Evolutionary conservation across 176 grass and related monocot species (phyloP).

Genomic region (Puya raimondii): DNA sequence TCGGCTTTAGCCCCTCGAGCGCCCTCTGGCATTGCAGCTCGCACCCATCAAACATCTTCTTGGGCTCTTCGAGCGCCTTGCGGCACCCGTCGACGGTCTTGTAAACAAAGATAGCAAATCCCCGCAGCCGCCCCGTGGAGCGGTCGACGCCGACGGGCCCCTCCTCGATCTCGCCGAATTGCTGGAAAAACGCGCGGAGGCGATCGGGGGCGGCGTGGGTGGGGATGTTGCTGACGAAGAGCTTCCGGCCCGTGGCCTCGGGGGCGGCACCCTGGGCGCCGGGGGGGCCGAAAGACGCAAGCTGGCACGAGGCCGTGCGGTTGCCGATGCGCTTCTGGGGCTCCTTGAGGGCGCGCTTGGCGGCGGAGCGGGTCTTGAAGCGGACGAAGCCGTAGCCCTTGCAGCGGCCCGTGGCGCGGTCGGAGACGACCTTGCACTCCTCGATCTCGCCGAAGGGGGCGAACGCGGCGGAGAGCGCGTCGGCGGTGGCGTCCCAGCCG

Average conservation of each 20-base stretch:
- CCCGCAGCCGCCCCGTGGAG: slow-evolving; percentile 20
- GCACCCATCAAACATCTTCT: slow-evolving; percentile 42
- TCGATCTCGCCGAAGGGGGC: slow-evolving; percentile 39
- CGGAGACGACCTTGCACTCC: slow-evolving; percentile 37
- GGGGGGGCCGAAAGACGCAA: slow-evolving; percentile 41
- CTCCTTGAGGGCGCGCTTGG: slow-evolving; percentile 34
- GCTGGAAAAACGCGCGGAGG: slow-evolving; percentile 32
- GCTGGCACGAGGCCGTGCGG: slow-evolving; percentile 40
- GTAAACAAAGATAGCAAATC: slow-evolving; percentile 47
- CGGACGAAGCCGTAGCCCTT: slow-evolving; percentile 66
- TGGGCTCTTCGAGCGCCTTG: slow-evolving; percentile 41
- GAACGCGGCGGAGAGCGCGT: slow-evolving; percentile 35
- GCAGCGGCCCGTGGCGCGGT: slow-evolving; percentile 32
- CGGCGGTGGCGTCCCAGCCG: slow-evolving; percentile 35
- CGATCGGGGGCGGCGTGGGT: slow-evolving; percentile 17
- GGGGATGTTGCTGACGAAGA: slow-evolving; percentile 39
- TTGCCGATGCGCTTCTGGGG: slow-evolving; percentile 41
- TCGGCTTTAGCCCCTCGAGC: slow-evolving; percentile 23
- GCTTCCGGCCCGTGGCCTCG: slow-evolving; percentile 26
- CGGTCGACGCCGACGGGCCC: slow-evolving; percentile 28
- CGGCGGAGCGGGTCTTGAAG: slow-evolving; percentile 27
- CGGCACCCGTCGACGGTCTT: slow-evolving; percentile 30
- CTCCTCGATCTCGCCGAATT: slow-evolving; percentile 46
- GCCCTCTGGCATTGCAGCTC: slow-evolving; percentile 42
- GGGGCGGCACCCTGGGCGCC: not conserved